Evolutionary conservation across 169 alveolate genomes (phyloP).

Genomic region (Plasmodium yoelii): DNA sequence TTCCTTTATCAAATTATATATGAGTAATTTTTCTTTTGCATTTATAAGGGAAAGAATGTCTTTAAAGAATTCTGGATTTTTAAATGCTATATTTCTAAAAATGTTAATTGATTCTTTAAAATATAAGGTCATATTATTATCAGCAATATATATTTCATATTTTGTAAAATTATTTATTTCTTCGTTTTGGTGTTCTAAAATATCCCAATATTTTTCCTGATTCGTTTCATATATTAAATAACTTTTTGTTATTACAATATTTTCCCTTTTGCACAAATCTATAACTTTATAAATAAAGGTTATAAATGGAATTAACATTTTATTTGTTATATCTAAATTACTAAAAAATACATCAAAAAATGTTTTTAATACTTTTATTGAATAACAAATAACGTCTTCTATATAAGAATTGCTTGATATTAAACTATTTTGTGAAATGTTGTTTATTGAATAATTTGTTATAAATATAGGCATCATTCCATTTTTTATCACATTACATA

Average conservation of each 20-base stretch:
- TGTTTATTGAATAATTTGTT: background rate
- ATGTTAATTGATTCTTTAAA: conserved; percentile 51
- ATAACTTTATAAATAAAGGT: conserved; percentile 30
- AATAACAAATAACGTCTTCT: conserved; percentile 47
- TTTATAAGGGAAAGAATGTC: conserved; percentile 19
- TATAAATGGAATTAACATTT: conserved; percentile 30
- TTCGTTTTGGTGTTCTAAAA: conserved; percentile 10
- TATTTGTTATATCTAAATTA: conserved; percentile 10
- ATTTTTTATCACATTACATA: conserved; percentile 28
- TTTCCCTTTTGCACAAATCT: conserved; percentile 24
- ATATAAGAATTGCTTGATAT: conserved; percentile 26
- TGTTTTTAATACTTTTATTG: conserved; percentile 36
- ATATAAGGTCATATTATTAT: conserved; percentile 35
- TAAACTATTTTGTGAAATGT: conserved; percentile 10
- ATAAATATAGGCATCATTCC: conserved; percentile 33
- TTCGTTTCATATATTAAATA: conserved; percentile 7
- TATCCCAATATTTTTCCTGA: background rate
- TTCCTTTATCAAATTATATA: conserved; percentile 66
- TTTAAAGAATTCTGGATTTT: conserved; percentile 51
- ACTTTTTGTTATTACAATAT: conserved; percentile 31
- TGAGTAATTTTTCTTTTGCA: conserved; percentile 42
- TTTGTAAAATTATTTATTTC: background rate
- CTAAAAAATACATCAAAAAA: conserved; percentile 43
- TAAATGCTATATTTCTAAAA: conserved; percentile 75
- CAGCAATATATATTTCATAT: background rate